Evolutionary conservation across 495 filamentous ascomycete genomes (phyloP).

Genomic region (Penicillium steckii): DNA sequence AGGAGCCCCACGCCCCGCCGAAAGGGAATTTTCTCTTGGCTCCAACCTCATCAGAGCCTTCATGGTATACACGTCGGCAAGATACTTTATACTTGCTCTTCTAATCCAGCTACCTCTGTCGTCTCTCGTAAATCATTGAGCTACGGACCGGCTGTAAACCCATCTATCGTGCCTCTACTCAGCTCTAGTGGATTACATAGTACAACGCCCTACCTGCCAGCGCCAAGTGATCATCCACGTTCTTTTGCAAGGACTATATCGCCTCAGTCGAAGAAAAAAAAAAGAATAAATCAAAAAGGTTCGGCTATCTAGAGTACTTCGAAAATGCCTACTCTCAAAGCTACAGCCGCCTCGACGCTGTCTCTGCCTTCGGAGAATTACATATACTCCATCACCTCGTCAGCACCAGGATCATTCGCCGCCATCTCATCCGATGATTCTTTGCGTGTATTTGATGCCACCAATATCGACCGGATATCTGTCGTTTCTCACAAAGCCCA

Average conservation of each 20-base stretch:
- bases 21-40: slow-evolving; percentile 14
- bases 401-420: slow-evolving; percentile 36
- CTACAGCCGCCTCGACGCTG: slow-evolving; percentile 40
- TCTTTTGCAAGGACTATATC: too few relatives aligned
- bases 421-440: slow-evolving; percentile 59
- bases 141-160: background rate
- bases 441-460: slow-evolving; percentile 46
- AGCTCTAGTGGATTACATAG: too few relatives aligned
- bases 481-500: slow-evolving; percentile 35
- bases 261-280: too few relatives aligned
- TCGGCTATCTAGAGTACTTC: too few relatives aligned
- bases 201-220: too few relatives aligned
- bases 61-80: slow-evolving; percentile 4
- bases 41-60: slow-evolving; percentile 4
- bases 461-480: slow-evolving; percentile 34
- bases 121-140: background rate
- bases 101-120: background rate
- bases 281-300: too few relatives aligned
- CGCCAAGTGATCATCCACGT: too few relatives aligned
- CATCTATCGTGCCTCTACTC: background rate
- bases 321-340: slow-evolving; percentile 42
- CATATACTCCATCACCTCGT: slow-evolving; percentile 48
- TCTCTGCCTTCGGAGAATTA: slow-evolving; percentile 48
- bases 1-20: slow-evolving; percentile 13
- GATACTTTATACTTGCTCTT: background rate